phyloP scores from a whole-genome alignment of 2,329 filamentous ascomycete species.

The Cladosporium sphaerospermum region DNA sequence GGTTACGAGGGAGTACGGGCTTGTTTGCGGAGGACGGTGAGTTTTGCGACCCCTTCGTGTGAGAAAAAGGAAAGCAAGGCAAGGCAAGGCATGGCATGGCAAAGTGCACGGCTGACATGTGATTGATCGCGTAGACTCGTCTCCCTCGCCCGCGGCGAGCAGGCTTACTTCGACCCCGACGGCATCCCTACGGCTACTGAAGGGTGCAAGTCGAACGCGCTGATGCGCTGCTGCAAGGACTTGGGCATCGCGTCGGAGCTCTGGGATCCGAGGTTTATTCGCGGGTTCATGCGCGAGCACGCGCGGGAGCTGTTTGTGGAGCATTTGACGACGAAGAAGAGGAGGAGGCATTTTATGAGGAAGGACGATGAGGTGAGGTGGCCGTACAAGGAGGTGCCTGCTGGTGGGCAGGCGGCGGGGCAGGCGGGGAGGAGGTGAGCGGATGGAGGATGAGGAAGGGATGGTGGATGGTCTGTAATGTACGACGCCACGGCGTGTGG shows the following conservation, averaged over 20 bases:
- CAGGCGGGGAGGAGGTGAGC: not conserved
- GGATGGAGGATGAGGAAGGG: not conserved
- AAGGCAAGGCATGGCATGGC: no score
- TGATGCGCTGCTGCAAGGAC: constrained; percentile 98
- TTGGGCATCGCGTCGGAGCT: constrained; percentile 89
- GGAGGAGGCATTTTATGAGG: constrained; percentile 76
- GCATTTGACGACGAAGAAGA: constrained; percentile 79
- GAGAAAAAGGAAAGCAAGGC: not conserved
- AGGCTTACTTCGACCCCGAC: constrained; percentile 85
- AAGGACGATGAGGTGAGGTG: constrained; percentile 72
- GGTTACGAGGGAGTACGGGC: constrained; percentile 85
- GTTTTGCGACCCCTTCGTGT: no score
- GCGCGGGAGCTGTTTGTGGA: constrained; percentile 84
- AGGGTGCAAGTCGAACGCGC: constrained; percentile 93
- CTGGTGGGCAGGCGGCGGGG: not conserved
- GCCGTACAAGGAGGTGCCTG: constrained; percentile 50
- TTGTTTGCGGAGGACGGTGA: constrained; percentile 80
- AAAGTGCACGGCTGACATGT: not conserved
- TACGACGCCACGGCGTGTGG: no score
- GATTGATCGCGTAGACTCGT: no score
- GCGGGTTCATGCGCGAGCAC: constrained; percentile 68
- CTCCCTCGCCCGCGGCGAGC: constrained; percentile 86
- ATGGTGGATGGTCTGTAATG: no score
- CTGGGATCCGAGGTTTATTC: constrained; percentile 91
- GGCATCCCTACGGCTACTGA: constrained; percentile 91